Base-by-base conservation (phyloP, 176 grass and related monocot species). In the Tillandsia fasciculata region DNA sequence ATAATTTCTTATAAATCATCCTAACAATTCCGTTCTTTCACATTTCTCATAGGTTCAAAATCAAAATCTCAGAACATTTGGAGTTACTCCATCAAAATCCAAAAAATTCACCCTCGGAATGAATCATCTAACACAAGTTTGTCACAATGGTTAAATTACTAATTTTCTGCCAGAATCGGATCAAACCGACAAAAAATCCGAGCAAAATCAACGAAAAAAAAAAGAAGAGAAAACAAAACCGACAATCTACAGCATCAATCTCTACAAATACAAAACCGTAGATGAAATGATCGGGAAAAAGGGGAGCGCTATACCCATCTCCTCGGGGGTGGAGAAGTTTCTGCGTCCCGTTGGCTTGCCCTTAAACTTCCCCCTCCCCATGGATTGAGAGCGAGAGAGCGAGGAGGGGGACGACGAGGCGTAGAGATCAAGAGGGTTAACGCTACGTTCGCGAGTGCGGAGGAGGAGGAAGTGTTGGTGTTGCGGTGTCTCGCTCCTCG, bases 321-420 rank as follows among this genome's bases (percentile, higher is more conserved):
- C 86, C 70, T 91, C 88, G 6, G 65, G 69, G 20, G 64, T 72
- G 78, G 92, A 96, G 85, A 96, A 96, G 77, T 78, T 87, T 27
- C 92, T 75, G 68, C 75, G 26, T 51, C 92, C 88, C 28, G 88
- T 96, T 27, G 88, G 92, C 86, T 96, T 96, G 51, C 79, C 86
- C 85, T 96, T 96, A 74, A 88, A 91, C 83, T 86, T 96, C n/a
- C 83, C 92, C 66, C 81, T 86, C 12, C 80, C 88, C 92, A 96
- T 96, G 78, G 33, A 42, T 42, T 70, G 53, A 10, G 26, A 42
- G 68, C 33, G 67, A 67, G 17, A 26, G 58, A 29, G 51, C 61
- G 64, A 65, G n/a, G 26, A 11, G 76, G 81, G 26, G 67, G 33
- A 42, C 4, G 33, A 42, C 33, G 33, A 42, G 0, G 33, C 33